A percentile compares a stretch with the other conserved stretches of the same genome.
These are phyloP conservation scores for Mitragyna speciosa DNA, from an alignment of 257 asterid species.

Conservation along the genomic window DNA sequence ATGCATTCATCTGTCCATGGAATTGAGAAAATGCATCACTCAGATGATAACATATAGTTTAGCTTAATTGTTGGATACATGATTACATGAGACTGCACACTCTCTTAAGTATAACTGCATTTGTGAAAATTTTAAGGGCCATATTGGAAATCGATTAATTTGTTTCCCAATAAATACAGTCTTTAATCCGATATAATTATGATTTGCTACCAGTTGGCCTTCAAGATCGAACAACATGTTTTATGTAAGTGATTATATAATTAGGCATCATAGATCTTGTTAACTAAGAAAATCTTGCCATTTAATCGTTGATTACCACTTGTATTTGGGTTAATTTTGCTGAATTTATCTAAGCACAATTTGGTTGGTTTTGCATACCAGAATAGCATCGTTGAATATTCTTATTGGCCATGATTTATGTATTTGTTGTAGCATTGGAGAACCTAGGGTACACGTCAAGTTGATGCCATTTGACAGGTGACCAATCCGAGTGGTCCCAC, in stretches of 20 bases:
- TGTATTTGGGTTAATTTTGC: not conserved
- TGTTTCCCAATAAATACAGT: no score
- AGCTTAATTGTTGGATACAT: not conserved
- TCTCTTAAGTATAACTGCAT: not conserved
- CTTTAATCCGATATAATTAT: not conserved
- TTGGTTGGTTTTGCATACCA: not conserved
- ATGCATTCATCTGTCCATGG: not conserved
- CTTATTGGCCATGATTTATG: not conserved
- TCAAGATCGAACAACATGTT: not conserved
- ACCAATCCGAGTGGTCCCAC: constrained; percentile 25
- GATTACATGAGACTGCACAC: not conserved
- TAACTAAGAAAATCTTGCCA: not conserved
- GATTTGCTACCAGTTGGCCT: no score
- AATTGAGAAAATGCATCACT: not conserved
- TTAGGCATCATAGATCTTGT: not conserved
- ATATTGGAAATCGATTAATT: no score
- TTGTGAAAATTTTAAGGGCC: not conserved
- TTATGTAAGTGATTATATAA: not conserved
- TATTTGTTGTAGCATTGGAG: not conserved
- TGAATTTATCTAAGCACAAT: not conserved
- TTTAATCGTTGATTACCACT: not conserved
- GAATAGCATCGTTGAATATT: not conserved
- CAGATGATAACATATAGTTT: not conserved
- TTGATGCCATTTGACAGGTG: constrained; percentile 21
- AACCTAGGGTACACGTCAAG: constrained; percentile 21